A percentile compares a stretch with the other conserved stretches of the same genome.
Evolutionary conservation across 768 basidiomycete species (phyloP).

Genomic region (Pholiota molesta): DNA sequence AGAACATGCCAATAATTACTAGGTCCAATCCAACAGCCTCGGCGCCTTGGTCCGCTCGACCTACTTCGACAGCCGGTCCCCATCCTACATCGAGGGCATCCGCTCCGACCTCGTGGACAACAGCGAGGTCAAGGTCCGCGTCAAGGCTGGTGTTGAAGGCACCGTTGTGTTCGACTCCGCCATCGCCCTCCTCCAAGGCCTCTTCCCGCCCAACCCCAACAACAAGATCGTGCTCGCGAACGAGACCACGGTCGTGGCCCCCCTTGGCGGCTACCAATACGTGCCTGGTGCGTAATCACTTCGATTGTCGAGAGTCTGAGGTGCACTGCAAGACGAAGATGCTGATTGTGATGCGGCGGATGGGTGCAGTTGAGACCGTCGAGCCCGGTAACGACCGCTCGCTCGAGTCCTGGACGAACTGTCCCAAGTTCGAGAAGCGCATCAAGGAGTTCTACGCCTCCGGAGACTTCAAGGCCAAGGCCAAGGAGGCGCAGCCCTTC

Average conservation of each 20-base stretch:
- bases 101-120: constrained; percentile 71
- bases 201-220: constrained; percentile 78
- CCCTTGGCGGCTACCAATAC: constrained; percentile 85
- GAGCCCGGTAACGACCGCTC: constrained; percentile 83
- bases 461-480: constrained; percentile 63
- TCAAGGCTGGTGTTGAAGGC: constrained; percentile 85
- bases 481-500: constrained; percentile 63
- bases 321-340: too few species aligned
- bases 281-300: constrained; percentile 58
- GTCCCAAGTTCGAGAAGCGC: constrained; percentile 67
- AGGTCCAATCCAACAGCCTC: constrained; percentile 72
- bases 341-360: too few species aligned
- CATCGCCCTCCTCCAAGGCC: constrained; percentile 81
- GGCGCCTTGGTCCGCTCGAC: constrained; percentile 63
- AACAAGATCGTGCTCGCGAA: constrained; percentile 82
- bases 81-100: constrained; percentile 71
- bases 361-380: constrained; percentile 71
- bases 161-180: constrained; percentile 87
- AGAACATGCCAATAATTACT: constrained; percentile 13
- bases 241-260: constrained; percentile 68
- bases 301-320: background rate
- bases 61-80: constrained; percentile 68
- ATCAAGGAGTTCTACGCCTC: constrained; percentile 63
- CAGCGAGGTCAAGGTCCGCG: constrained; percentile 71
- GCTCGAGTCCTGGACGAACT: constrained; percentile 76